Percentiles rank a stretch among this genome's conserved stretches.
Conservation (phyloP, 306 rosid genomes). For the Cicer arietinum region DNA sequence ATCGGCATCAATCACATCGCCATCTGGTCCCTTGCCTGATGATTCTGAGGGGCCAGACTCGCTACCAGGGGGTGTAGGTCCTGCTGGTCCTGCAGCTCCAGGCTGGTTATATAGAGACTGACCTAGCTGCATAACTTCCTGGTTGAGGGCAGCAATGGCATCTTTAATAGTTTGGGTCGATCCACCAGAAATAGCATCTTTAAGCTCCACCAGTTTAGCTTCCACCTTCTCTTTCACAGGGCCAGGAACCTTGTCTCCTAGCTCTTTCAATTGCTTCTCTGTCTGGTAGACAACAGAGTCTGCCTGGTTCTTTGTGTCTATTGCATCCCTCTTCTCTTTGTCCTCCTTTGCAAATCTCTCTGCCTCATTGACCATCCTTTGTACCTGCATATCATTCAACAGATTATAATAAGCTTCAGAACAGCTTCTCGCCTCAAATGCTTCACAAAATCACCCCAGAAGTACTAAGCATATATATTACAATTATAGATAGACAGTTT, state of each 20-base stretch:
- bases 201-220: conserved; percentile 80
- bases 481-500: neutral
- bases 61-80: conserved; percentile 64
- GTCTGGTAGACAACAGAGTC: conserved; percentile 95
- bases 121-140: conserved; percentile 95
- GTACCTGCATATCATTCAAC: conserved; percentile 60
- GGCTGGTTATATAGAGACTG: conserved; percentile 93
- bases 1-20: conserved; percentile 91
- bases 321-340: conserved; percentile 92
- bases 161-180: conserved; percentile 82
- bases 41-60: conserved; percentile 78
- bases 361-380: conserved; percentile 81
- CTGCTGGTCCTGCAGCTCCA: conserved; percentile 60
- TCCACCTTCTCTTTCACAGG: conserved; percentile 94
- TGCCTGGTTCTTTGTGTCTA: conserved; percentile 91
- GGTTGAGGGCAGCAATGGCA: conserved; percentile 89
- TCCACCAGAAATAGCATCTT: conserved; percentile 78
- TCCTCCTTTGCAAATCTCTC: conserved; percentile 84
- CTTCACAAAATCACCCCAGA: neutral
- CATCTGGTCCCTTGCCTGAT: conserved; percentile 70
- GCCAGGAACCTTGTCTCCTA: conserved; percentile 92
- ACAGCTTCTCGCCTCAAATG: neutral
- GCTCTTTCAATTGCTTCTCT: conserved; percentile 91
- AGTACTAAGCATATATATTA: neutral
- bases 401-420: conserved; percentile 15